These are phyloP conservation scores for Taphrina populina DNA, from an alignment of 1,139 yeast genomes.

Conservation along the genomic window DNA sequence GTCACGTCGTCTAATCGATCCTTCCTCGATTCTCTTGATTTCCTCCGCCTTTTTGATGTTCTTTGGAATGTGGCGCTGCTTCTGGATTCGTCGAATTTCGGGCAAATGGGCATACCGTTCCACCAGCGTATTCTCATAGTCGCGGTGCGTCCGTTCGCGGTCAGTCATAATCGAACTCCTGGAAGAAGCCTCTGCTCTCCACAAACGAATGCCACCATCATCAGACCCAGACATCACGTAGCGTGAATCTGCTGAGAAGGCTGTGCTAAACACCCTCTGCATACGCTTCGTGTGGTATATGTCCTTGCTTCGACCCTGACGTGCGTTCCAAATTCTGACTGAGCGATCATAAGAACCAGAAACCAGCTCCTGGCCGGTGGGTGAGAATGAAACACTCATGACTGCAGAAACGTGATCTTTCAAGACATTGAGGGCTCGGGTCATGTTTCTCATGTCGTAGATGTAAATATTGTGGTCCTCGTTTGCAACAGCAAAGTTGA, in stretches of 20 bases:
- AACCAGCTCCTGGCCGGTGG: conserved; percentile 94
- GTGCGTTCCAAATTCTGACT: conserved; percentile 69
- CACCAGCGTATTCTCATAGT: conserved; percentile 86
- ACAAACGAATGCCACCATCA: conserved; percentile 88
- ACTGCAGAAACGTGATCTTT: conserved; percentile 97
- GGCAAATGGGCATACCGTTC: conserved; percentile 96
- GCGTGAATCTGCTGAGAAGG: conserved; percentile 81
- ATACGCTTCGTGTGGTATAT: conserved; percentile 94
- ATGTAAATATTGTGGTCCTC: conserved; percentile 94
- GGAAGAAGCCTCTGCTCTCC: conserved; percentile 87
- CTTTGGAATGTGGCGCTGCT: conserved; percentile 88
- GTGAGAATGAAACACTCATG: conserved; percentile 89
- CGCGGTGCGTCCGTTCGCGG: conserved; percentile 76
- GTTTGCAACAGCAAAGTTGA: conserved; percentile 82
- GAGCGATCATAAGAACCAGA: conserved; percentile 96
- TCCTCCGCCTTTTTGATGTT: conserved; percentile 86
- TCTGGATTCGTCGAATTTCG: conserved; percentile 80
- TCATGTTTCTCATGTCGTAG: conserved; percentile 94
- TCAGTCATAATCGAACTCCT: conserved; percentile 78
- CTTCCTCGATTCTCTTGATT: conserved; percentile 71
- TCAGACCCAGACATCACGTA: conserved; percentile 90
- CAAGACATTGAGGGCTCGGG: conserved; percentile 72
- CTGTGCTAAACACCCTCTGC: conserved; percentile 88
- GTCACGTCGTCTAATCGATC: conserved; percentile 73
- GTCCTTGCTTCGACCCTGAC: conserved; percentile 90